A percentile compares a stretch with the other conserved stretches of the same genome.
Evolutionary conservation across 768 basidiomycete species (phyloP).

Genomic region (Myochromella boudieri): DNA sequence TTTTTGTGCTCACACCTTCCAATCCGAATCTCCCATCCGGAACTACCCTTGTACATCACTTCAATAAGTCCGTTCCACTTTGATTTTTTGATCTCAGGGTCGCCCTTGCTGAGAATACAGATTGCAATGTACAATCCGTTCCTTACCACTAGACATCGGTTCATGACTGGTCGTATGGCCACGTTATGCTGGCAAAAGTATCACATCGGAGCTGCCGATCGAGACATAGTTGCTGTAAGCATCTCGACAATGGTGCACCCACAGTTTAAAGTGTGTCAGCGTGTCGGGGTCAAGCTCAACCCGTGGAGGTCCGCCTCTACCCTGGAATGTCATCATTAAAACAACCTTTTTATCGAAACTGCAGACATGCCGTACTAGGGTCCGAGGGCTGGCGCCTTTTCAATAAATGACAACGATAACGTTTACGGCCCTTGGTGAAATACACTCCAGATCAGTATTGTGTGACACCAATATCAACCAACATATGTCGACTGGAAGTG

Average conservation of each 20-base stretch:
- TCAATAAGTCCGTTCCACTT: constrained; percentile 27
- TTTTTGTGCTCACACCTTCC: constrained; percentile 30
- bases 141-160: constrained; percentile 3
- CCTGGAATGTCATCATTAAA: constrained; percentile 4
- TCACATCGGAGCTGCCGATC: constrained; percentile 16
- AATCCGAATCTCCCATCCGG: constrained; percentile 34
- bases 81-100: constrained; percentile 31
- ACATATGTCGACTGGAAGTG: constrained; percentile 11
- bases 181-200: constrained; percentile 15
- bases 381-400: neutral
- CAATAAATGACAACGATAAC: too few relatives aligned
- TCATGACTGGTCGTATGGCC: neutral
- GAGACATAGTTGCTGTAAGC: constrained; percentile 3
- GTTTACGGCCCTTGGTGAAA: constrained; percentile 12
- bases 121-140: constrained; percentile 1
- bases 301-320: neutral
- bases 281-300: neutral
- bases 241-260: constrained; percentile 15
- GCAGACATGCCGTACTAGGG: constrained; percentile 1
- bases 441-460: constrained; percentile 12
- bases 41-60: constrained; percentile 26
- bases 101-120: constrained; percentile 20
- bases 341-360: constrained; percentile 13
- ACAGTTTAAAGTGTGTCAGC: neutral
- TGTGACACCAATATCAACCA: constrained; percentile 19